phyloP scores from a whole-genome alignment of 2,329 filamentous ascomycete genomes.

The Diaporthe ilicicola region DNA sequence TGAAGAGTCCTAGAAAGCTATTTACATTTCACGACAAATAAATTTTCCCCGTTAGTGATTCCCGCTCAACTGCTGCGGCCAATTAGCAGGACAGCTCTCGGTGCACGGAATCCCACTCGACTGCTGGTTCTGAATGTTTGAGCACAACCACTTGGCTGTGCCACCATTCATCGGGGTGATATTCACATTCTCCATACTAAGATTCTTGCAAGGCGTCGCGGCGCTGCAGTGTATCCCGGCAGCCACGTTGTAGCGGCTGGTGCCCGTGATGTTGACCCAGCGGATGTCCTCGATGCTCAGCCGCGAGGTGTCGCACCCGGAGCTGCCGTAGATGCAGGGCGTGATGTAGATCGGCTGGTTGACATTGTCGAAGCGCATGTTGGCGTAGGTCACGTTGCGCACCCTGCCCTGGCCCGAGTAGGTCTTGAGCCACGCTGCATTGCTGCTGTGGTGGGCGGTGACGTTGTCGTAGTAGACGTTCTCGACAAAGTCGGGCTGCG shows the following conservation, averaged over 20 bases:
- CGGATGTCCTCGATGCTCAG: constrained; percentile 55
- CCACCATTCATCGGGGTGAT: constrained; percentile 53
- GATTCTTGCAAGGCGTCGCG: constrained; percentile 51
- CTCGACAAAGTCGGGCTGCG: constrained; percentile 44
- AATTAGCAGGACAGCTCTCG: constrained; percentile 46
- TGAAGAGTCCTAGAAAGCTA: neutral
- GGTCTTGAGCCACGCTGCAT: constrained; percentile 54
- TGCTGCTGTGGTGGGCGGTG: constrained; percentile 47
- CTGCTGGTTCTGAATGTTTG: constrained; percentile 49
- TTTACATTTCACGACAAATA: neutral
- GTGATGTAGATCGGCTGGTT: constrained; percentile 60
- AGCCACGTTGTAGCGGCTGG: constrained; percentile 57
- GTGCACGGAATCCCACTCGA: constrained; percentile 46
- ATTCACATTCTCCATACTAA: constrained; percentile 55
- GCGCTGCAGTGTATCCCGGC: constrained; percentile 55
- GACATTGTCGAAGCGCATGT: constrained; percentile 50
- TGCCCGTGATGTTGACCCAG: constrained; percentile 60
- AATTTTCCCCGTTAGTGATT: constrained; percentile 31
- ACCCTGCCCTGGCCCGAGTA: constrained; percentile 52
- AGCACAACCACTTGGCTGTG: constrained; percentile 51
- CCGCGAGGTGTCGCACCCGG: constrained; percentile 49
- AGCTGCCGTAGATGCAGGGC: constrained; percentile 52
- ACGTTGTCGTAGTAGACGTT: constrained; percentile 49
- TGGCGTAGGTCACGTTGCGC: constrained; percentile 53
- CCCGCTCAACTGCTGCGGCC: constrained; percentile 49